These are phyloP conservation scores for Pichia sp. DNA, from an alignment of 1,139 yeast species.

Conservation along the genomic window DNA sequence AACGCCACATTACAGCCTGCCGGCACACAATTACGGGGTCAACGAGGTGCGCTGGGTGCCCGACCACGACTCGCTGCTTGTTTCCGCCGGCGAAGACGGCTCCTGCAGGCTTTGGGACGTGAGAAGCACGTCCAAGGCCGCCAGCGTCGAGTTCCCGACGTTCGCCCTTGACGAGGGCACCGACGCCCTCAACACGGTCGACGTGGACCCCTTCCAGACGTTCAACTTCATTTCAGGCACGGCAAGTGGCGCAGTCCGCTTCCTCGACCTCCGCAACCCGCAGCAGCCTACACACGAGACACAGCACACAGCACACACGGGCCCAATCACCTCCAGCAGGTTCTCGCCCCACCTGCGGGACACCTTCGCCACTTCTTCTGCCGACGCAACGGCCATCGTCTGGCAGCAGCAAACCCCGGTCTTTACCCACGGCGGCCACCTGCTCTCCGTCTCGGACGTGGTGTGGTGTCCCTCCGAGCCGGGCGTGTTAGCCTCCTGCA, in stretches of 20 bases:
- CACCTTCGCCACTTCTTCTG: slow-evolving; percentile 67
- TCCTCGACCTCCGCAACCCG: slow-evolving; percentile 9
- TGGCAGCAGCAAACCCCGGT: slow-evolving; percentile 54
- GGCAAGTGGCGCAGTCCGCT: slow-evolving; percentile 6
- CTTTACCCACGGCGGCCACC: slow-evolving; percentile 87
- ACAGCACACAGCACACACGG: slow-evolving; percentile 39
- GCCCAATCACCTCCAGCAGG: slow-evolving; percentile 61
- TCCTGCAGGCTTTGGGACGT: slow-evolving; percentile 46
- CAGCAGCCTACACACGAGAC: not conserved
- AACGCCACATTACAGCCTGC: slow-evolving; percentile 17
- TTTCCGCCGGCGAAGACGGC: slow-evolving; percentile 56
- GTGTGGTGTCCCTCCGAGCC: slow-evolving; percentile 81
- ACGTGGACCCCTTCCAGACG: slow-evolving; percentile 26
- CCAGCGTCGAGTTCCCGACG: not conserved
- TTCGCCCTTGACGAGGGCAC: not conserved
- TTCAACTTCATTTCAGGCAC: slow-evolving; percentile 16
- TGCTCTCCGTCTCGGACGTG: slow-evolving; percentile 80
- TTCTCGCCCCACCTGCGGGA: slow-evolving; percentile 70
- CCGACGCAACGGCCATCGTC: slow-evolving; percentile 64
- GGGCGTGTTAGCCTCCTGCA: slow-evolving; percentile 77
- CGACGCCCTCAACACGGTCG: slow-evolving; percentile 51
- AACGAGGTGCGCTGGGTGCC: slow-evolving; percentile 63
- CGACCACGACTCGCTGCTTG: slow-evolving; percentile 53
- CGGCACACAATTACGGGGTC: slow-evolving; percentile 40
- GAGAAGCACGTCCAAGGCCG: slow-evolving; percentile 31